Conservation (phyloP, 1,284 basidiomycete genomes). For the Butyriboletus appendiculatus region DNA sequence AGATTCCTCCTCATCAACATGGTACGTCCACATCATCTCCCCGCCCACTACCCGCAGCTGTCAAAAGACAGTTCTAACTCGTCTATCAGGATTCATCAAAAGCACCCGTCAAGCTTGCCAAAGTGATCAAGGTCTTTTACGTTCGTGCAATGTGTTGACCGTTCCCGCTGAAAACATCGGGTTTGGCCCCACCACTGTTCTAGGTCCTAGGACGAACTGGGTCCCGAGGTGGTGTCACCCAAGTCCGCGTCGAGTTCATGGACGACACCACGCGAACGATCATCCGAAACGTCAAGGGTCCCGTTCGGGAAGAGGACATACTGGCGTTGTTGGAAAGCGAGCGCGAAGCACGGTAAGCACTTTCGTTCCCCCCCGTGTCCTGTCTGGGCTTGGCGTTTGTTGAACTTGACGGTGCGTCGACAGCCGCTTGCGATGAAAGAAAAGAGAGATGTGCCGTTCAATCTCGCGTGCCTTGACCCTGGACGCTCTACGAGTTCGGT, state of each 20-base stretch:
- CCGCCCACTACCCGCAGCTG: background rate
- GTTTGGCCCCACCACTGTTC: background rate
- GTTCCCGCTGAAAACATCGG: background rate
- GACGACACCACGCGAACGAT: conserved; percentile 96
- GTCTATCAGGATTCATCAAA: conserved; percentile 73
- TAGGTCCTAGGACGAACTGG: conserved; percentile 98
- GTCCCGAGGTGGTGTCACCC: conserved; percentile 99
- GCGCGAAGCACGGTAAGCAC: conserved; percentile 95
- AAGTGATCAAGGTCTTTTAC: conserved; percentile 82
- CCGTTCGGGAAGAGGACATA: conserved; percentile 96
- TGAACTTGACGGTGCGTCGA: background rate
- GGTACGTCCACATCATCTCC: conserved; percentile 20
- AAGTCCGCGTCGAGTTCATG: conserved; percentile 99
- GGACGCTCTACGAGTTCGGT: background rate
- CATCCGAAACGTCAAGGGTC: conserved; percentile 99
- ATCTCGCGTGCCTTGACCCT: background rate
- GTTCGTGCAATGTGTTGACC: background rate
- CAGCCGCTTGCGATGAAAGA: conserved; percentile 22
- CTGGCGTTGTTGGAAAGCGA: conserved; percentile 97
- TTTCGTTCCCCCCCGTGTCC: background rate
- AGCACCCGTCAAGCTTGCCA: conserved; percentile 92
- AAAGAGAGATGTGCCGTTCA: background rate
- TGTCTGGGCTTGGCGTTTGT: background rate
- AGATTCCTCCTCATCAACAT: conserved; percentile 18
- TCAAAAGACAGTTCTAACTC: background rate